Conservation (phyloP, 352 stramenopile species). For the Pythium chondricola region DNA sequence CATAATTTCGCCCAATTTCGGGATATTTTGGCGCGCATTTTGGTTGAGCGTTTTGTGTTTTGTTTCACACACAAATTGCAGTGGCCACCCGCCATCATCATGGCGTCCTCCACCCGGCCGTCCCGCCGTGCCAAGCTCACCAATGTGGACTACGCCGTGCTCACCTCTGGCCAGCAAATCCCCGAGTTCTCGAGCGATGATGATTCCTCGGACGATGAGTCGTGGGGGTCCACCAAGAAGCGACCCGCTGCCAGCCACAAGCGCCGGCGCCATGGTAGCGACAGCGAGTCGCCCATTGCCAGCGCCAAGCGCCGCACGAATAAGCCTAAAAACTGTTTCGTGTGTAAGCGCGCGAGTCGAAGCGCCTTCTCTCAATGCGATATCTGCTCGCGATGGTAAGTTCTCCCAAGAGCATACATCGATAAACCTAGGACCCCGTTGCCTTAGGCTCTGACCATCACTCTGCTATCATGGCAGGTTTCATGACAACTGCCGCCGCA, state of each 20-base stretch:
- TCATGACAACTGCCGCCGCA: constrained; percentile 18
- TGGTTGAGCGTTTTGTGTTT: too few species aligned
- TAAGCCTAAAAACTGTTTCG: constrained; percentile 37
- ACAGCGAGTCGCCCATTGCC: not conserved
- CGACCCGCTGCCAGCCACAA: not conserved
- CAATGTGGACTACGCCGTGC: constrained; percentile 73
- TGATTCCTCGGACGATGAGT: constrained; percentile 47
- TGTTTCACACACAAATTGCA: too few species aligned
- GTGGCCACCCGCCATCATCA: too few species aligned
- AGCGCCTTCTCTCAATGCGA: constrained; percentile 66
- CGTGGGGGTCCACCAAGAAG: constrained; percentile 1
- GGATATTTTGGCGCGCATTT: too few species aligned
- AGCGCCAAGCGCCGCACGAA: not conserved
- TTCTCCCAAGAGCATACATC: not conserved
- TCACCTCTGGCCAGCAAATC: constrained; percentile 71
- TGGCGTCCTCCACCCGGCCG: constrained; percentile 28
- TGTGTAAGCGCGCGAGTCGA: constrained; percentile 31
- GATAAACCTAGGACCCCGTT: too few species aligned
- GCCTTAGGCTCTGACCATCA: too few species aligned
- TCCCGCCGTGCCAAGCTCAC: constrained; percentile 64
- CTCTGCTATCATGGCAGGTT: constrained; percentile 9
- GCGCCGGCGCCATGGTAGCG: not conserved
- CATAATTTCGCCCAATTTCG: too few species aligned
- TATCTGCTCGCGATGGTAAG: constrained; percentile 59
- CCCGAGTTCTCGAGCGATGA: constrained; percentile 73